Base-by-base conservation (phyloP, 768 basidiomycete genomes). In the Tricholoma sp. region DNA sequence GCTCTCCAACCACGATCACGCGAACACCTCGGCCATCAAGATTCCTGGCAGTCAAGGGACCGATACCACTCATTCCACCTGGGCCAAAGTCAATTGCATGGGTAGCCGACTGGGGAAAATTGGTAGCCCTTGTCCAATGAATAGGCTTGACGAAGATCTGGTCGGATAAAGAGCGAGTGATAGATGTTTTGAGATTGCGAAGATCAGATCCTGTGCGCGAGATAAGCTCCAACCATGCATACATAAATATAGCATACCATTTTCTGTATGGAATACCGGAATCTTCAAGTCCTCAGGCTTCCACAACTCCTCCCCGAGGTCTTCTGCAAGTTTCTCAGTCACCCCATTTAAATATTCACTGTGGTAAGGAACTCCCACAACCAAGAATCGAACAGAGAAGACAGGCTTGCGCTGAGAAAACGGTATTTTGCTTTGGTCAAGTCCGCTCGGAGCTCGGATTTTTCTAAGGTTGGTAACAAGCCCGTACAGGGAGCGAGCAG, bases 11-110 rank as follows among this genome's bases (percentile, higher is more conserved):
- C 61, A 96, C 84, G 60, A 98, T 81, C 50, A 95, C 85, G 48
- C 94, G 86, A 31, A 99, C 84, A 53, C 97, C 97, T 29, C 92
- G 87, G 12, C 97, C 97, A 63, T 97, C 94, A 45, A 95, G 78
- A 72, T 94, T 95, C 63, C 89, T 84, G 4, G 88, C 86, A 42
- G 94, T 95, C 55, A 98, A 79, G 53, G 88, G 86, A 41, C 96
- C 96, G 61, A 98, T 95, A 11, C 97, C 96, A 65, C 88, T 92
- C 54, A 91, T 67, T 12, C 96, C 95, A 58, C 97, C 96, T 1
- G 97, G 93, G 53, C 97, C 97, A 64, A 99, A 98, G 72, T 99
- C 97, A 59, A 98, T 76, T 2, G 92, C 89, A 69, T 99, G 97
- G 4, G 95, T 98, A 0, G 94, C 93, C 8, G 86, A 81, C 58